A percentile compares a stretch with the other conserved stretches of the same genome.
Conservation (phyloP, 1,139 yeast genomes). For the Meyerozyma athensensis region DNA sequence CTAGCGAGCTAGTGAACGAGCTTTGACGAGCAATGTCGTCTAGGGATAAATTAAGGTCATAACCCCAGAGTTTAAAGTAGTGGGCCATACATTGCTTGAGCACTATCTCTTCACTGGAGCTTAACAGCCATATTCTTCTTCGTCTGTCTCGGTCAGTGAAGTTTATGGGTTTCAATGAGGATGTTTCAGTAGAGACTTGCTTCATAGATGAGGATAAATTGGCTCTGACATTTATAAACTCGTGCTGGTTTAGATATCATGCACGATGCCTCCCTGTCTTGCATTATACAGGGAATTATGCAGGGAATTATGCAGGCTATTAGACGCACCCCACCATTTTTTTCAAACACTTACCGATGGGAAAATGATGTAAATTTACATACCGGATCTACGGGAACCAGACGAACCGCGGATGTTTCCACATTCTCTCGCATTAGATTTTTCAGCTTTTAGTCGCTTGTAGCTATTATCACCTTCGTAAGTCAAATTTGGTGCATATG, state of each 20-base stretch:
- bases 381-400: no score
- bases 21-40: not conserved
- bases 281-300: slow-evolving; percentile 6
- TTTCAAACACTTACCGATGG: no score
- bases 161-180: not conserved
- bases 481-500: no score
- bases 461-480: no score
- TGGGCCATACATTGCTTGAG: slow-evolving; percentile 77
- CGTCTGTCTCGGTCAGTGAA: not conserved
- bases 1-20: not conserved
- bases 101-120: slow-evolving; percentile 57
- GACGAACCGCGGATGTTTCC: no score
- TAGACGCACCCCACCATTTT: no score
- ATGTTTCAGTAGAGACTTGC: not conserved
- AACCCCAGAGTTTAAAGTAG: slow-evolving; percentile 57
- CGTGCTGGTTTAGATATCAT: not conserved
- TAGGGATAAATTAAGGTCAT: slow-evolving; percentile 38
- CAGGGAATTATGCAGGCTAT: not conserved
- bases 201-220: not conserved
- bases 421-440: no score
- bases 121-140: slow-evolving; percentile 50
- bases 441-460: no score
- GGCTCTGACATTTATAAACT: not conserved
- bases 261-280: not conserved
- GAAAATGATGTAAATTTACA: no score